Conservation (phyloP, 805 yeast species). For the Candida jianshihensis region DNA sequence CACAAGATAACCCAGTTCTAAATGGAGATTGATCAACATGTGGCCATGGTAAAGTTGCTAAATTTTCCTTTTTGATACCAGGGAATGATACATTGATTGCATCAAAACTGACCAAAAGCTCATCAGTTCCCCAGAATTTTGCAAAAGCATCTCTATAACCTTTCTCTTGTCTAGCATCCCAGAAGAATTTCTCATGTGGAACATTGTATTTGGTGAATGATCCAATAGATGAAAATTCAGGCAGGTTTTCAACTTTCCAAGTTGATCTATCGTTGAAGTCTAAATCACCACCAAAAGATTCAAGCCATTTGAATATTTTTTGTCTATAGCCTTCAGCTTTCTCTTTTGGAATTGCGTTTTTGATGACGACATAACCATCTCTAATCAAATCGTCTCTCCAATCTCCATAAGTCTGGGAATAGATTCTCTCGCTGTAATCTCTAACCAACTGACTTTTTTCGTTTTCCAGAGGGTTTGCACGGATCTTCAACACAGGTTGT, state of each 20-base stretch:
- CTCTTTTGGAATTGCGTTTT: slow-evolving; percentile 22
- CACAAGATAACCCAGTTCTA: slow-evolving; percentile 24
- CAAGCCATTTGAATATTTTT: slow-evolving; percentile 20
- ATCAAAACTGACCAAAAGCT: slow-evolving; percentile 28
- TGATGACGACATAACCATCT: slow-evolving; percentile 28
- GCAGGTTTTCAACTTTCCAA: slow-evolving; percentile 25
- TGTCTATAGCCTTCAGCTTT: slow-evolving; percentile 19
- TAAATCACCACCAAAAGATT: slow-evolving; percentile 14
- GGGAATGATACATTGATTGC: slow-evolving; percentile 26
- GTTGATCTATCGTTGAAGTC: slow-evolving; percentile 23
- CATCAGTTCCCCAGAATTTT: slow-evolving; percentile 27
- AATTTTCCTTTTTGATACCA: slow-evolving; percentile 11
- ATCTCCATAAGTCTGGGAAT: slow-evolving; percentile 13
- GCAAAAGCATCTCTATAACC: slow-evolving; percentile 23
- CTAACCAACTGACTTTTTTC: slow-evolving; percentile 12
- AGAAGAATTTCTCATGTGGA: slow-evolving; percentile 27
- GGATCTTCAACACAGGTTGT: slow-evolving; percentile 3
- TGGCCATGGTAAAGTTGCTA: slow-evolving; percentile 20
- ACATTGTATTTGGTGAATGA: slow-evolving; percentile 16
- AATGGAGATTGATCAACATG: slow-evolving; percentile 30
- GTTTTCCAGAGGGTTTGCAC: slow-evolving; percentile 10
- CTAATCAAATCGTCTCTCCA: slow-evolving; percentile 25
- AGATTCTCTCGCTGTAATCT: slow-evolving; percentile 5
- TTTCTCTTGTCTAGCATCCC: slow-evolving; percentile 27
- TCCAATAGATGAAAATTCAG: slow-evolving; percentile 16